These are phyloP conservation scores for Xerocomellus dryophilus DNA, from an alignment of 768 basidiomycete genomes.

Conservation along the genomic window DNA sequence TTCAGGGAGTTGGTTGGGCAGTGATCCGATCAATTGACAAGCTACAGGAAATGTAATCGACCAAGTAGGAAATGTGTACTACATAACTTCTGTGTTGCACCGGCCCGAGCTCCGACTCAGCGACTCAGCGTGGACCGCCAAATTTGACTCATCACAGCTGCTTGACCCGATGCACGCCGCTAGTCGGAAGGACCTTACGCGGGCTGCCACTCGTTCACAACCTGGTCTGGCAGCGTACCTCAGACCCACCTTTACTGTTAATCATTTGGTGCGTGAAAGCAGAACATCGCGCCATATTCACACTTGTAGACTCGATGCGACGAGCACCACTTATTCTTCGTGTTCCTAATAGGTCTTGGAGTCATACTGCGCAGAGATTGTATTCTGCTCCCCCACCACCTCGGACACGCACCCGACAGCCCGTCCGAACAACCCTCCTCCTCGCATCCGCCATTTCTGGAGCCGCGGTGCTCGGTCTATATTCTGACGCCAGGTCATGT, in stretches of 20 bases:
- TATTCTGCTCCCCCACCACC: constrained; percentile 3
- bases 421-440: constrained; percentile 14
- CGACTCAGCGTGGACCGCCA: too few relatives aligned
- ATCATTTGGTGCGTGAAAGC: not conserved
- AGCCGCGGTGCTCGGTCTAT: constrained; percentile 17
- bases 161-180: constrained; percentile 2
- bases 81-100: too few relatives aligned
- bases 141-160: not conserved
- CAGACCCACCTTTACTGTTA: not conserved
- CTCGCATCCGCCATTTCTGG: constrained; percentile 19
- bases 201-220: not conserved
- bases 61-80: not conserved
- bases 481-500: constrained; percentile 27
- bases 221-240: too few relatives aligned
- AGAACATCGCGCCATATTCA: not conserved
- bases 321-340: constrained; percentile 2
- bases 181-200: constrained; percentile 14
- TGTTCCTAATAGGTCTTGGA: not conserved
- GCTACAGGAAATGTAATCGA: not conserved
- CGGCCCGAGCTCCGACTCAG: too few relatives aligned
- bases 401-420: constrained; percentile 2
- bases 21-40: too few relatives aligned
- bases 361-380: not conserved
- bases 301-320: constrained; percentile 4
- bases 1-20: constrained; percentile 40